A percentile compares a stretch with the other conserved stretches of the same genome.
Evolutionary conservation across 352 stramenopile species (phyloP).

Genomic region (Pythium plurisporium): DNA sequence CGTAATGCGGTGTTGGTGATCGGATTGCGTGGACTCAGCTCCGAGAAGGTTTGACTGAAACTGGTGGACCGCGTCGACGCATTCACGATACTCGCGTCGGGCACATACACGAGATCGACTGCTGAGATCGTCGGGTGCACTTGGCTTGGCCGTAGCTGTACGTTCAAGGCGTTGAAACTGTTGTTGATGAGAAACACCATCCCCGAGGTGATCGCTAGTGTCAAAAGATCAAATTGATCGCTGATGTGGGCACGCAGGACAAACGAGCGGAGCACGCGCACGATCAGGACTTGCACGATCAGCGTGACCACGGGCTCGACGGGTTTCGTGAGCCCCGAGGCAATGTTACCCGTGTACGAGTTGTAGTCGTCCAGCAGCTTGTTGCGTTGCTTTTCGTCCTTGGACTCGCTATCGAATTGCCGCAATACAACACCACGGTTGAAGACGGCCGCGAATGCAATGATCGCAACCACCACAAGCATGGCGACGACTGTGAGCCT

Average conservation of each 20-base stretch:
- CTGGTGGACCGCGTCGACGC: neutral
- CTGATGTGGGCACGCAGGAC: too few relatives aligned
- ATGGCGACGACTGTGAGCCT: neutral
- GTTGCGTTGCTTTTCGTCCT: neutral
- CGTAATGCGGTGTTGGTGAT: neutral
- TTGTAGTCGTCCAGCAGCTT: conserved; percentile 25
- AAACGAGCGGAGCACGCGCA: too few relatives aligned
- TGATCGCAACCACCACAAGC: neutral
- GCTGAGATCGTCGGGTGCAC: neutral
- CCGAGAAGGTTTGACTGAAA: neutral
- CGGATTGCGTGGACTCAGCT: neutral
- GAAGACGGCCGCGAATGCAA: neutral
- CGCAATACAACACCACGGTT: conserved; percentile 4
- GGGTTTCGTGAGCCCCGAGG: conserved; percentile 14
- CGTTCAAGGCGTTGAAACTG: conserved; percentile 12
- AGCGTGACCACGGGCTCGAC: conserved; percentile 12
- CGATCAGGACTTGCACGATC: neutral
- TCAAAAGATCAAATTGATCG: conserved; percentile 8
- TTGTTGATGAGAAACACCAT: conserved; percentile 5
- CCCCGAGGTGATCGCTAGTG: neutral
- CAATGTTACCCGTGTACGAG: conserved; percentile 19
- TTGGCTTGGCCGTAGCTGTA: neutral
- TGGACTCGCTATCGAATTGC: neutral
- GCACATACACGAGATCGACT: neutral
- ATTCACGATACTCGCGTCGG: neutral